Evolutionary conservation across 2,329 filamentous ascomycete species (phyloP).

Genomic region (Alternaria triticimaculans): DNA sequence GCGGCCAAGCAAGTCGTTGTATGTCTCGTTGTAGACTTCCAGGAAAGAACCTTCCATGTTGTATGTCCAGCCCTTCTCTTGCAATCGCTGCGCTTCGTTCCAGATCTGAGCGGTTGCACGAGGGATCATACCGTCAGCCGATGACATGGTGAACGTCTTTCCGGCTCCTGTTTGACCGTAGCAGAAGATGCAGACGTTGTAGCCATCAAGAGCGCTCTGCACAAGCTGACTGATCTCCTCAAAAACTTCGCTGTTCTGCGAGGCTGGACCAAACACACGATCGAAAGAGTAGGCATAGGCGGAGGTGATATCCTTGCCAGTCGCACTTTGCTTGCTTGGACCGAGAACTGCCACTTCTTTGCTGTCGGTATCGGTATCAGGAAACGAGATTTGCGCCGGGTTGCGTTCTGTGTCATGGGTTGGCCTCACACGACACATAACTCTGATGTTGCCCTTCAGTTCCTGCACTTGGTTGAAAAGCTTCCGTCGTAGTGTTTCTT

Average conservation of each 20-base stretch:
- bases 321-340: conserved; percentile 80
- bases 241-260: conserved; percentile 86
- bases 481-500: conserved; percentile 88
- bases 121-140: conserved; percentile 94
- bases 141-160: conserved; percentile 97
- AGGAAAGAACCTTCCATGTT: conserved; percentile 94
- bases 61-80: conserved; percentile 93
- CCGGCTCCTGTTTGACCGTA: conserved; percentile 97
- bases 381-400: conserved; percentile 77
- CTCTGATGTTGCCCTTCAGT: conserved; percentile 95
- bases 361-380: conserved; percentile 79
- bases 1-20: conserved; percentile 84
- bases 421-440: conserved; percentile 95
- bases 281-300: conserved; percentile 90
- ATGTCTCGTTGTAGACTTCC: conserved; percentile 97
- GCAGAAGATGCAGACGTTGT: conserved; percentile 98
- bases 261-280: conserved; percentile 81
- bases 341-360: conserved; percentile 86
- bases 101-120: conserved; percentile 93
- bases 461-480: conserved; percentile 98
- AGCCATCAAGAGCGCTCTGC: conserved; percentile 93
- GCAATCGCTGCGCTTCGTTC: conserved; percentile 79
- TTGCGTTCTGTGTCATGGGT: conserved; percentile 65
- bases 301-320: conserved; percentile 77
- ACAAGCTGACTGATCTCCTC: conserved; percentile 96